phyloP scores from a whole-genome alignment of 371 early-diverging fungal species.

The Mucor piriformis region DNA sequence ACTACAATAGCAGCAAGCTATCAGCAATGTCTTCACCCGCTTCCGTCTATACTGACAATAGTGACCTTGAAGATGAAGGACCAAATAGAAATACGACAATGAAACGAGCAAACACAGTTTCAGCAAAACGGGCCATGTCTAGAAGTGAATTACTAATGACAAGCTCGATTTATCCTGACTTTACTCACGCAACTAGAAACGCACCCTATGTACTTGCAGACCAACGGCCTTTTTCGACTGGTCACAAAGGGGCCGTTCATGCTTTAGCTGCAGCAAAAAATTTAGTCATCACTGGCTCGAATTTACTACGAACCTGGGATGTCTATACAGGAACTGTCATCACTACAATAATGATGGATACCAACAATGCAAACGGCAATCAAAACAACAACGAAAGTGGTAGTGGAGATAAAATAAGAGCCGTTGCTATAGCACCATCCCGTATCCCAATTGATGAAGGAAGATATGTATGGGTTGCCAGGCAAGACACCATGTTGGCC shows the following conservation, averaged over 20 bases:
- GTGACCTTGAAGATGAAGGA: not conserved
- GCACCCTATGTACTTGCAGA: constrained; percentile 6
- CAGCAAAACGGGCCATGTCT: constrained; percentile 21
- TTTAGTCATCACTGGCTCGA: constrained; percentile 22
- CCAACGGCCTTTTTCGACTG: constrained; percentile 17
- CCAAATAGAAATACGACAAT: not conserved
- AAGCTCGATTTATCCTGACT: constrained; percentile 18
- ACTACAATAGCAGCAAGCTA: not conserved
- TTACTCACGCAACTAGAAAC: constrained; percentile 26
- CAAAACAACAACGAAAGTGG: constrained; percentile 26
- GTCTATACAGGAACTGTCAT: constrained; percentile 10
- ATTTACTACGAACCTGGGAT: constrained; percentile 23
- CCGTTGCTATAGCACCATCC: constrained; percentile 44
- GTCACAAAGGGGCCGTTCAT: constrained; percentile 18
- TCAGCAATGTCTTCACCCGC: not conserved
- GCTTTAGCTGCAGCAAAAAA: constrained; percentile 15
- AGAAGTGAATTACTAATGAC: constrained; percentile 23
- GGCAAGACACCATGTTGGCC: constrained; percentile 61
- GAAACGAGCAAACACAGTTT: constrained; percentile 18
- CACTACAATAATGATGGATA: constrained; percentile 12
- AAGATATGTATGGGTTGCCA: constrained; percentile 65
- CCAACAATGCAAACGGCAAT: constrained; percentile 3
- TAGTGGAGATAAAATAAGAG: constrained; percentile 31
- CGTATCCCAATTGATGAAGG: constrained; percentile 53
- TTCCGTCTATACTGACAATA: not conserved